Conservation (phyloP, 2,329 filamentous ascomycete genomes). For the Beauveria scarabaeidicola region DNA sequence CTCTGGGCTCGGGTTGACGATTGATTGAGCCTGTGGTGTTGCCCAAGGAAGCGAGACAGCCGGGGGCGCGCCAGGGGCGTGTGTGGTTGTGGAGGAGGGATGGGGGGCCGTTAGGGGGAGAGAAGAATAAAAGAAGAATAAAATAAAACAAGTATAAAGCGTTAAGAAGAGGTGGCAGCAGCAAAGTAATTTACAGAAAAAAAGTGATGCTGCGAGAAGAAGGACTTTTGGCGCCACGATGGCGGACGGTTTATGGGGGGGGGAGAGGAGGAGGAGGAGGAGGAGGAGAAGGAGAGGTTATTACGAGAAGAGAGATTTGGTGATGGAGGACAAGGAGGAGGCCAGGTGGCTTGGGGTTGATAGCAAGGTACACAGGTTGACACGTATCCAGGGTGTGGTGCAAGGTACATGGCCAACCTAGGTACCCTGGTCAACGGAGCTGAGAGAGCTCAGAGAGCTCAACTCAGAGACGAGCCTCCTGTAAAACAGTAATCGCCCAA, state of each 20-base stretch:
- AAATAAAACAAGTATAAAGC: constrained; percentile 3
- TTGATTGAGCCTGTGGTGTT: background rate
- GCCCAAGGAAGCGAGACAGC: background rate
- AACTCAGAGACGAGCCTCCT: too few species aligned
- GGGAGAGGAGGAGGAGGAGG: background rate
- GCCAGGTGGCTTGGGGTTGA: too few species aligned
- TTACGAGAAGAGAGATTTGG: background rate
- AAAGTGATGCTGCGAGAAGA: constrained; percentile 4
- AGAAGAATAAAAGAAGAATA: background rate
- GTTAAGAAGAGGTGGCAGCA: background rate
- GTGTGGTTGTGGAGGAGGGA: background rate
- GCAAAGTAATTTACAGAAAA: constrained; percentile 6
- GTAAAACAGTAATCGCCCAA: too few species aligned
- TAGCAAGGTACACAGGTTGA: too few species aligned
- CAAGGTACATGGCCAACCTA: too few species aligned
- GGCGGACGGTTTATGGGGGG: background rate
- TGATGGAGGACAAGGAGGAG: background rate
- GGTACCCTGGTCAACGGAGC: too few species aligned
- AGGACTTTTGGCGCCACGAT: constrained; percentile 8
- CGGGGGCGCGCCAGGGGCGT: background rate
- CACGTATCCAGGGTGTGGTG: too few species aligned
- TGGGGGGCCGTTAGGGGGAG: background rate
- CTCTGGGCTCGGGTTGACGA: background rate
- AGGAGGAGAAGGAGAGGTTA: background rate
- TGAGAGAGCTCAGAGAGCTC: too few species aligned